Base-by-base conservation (phyloP, 805 yeast species). In the Saccharomycopsis oosterbeekiorum region DNA sequence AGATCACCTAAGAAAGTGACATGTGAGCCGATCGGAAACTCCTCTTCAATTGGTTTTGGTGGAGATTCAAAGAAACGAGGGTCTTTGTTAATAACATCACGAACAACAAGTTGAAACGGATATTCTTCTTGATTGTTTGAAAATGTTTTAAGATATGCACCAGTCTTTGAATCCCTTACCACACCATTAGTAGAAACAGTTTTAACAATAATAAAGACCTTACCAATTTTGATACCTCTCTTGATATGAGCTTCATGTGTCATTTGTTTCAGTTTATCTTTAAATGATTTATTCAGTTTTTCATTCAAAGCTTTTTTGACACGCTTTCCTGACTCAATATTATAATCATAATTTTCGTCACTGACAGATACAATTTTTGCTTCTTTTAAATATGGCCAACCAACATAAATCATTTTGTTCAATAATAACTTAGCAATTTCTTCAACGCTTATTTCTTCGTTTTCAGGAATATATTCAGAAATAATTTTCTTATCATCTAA, bases 321-420 rank as follows among this genome's bases (percentile, higher is more conserved):
- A 29, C 71, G 66, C 11, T 66, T 68, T 36, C 70, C 70, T 47
- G 63, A 62, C 4, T 60, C 62, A n/a, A 65, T 36, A 29, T 60
- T 82, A 67, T 81, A 88, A 55, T 75, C 77, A 67, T 71, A 73
- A 17, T 76, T 71, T 14, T 78, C 80, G 70, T 88, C 92, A 41
- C 78, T 70, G 3, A 93, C 81, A 24, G 80, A 78, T 12, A 84
- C 76, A 50, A 93, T 84, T 68, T 81, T 83, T 10, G 91, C 86
- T 73, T 93, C 97, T 67, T 84, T 80, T 66, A 94, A 76, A 69
- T 83, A 89, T n/a, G 99, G 99, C 93, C 96, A 94, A 67, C 85
- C 83, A 12, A 88, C 82, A 70, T 84, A 92, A 1, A 88, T 86
- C 57, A 83, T 73, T 61, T 83, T 78, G 55, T 84, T 85, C 60